Evolutionary conservation across 2,329 filamentous ascomycete genomes (phyloP).

Genomic region (Pseudogymnoascus sp.): DNA sequence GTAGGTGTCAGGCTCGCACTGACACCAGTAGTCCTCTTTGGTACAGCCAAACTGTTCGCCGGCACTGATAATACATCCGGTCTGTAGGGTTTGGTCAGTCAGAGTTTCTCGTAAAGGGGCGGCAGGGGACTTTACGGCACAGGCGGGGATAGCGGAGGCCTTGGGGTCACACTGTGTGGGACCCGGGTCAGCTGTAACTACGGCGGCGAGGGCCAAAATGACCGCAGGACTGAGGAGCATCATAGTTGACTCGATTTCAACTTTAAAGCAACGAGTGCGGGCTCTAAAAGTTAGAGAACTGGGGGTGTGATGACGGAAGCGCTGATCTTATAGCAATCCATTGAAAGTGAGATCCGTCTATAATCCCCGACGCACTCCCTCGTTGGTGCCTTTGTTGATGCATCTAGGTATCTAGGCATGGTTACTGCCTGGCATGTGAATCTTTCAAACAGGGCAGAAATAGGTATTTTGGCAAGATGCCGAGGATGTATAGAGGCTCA

Average conservation of each 20-base stretch:
- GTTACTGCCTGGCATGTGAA: neutral
- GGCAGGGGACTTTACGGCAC: neutral
- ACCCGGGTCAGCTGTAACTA: neutral
- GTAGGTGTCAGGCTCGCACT: neutral
- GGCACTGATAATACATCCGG: neutral
- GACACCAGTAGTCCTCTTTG: neutral
- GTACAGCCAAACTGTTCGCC: neutral
- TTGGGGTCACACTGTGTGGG: neutral
- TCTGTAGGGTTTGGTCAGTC: neutral
- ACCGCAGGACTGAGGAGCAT: neutral
- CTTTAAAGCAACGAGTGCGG: slow-evolving; percentile 4
- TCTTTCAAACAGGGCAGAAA: neutral
- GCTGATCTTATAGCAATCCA: slow-evolving; percentile 7
- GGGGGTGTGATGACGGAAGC: neutral
- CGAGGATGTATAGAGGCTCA: neutral
- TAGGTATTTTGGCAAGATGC: slow-evolving; percentile 3
- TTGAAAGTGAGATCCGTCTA: neutral
- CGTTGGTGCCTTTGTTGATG: neutral
- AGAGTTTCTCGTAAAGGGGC: neutral
- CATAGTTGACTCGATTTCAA: neutral
- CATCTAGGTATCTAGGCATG: neutral
- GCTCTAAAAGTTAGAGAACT: slow-evolving; percentile 2
- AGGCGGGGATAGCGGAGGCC: neutral
- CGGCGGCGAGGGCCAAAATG: slow-evolving; percentile 3
- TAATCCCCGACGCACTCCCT: neutral